A percentile compares a stretch with the other conserved stretches of the same genome.
phyloP scores from a whole-genome alignment of 257 asterid species.

The Solanum raphanifolium region DNA sequence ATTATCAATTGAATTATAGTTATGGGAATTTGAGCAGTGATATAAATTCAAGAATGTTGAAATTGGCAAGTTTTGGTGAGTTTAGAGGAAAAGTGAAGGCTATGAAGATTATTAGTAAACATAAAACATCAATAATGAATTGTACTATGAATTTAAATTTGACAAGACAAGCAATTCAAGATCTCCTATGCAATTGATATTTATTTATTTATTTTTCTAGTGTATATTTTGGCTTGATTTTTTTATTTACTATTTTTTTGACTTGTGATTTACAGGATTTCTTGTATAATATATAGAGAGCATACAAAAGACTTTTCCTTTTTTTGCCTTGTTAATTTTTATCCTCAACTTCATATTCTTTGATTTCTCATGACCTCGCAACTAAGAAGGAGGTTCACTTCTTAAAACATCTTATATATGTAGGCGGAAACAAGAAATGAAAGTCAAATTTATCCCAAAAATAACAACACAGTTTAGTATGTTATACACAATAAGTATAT shows the following conservation, averaged over 20 bases:
- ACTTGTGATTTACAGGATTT: background rate
- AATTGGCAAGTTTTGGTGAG: conserved; percentile 18
- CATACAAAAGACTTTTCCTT: background rate
- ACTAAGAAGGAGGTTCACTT: background rate
- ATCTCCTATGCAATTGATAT: conserved; percentile 3
- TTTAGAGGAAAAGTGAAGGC: conserved; percentile 39
- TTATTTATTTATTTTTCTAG: too few relatives aligned
- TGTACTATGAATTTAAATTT: conserved; percentile 43
- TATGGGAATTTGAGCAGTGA: conserved; percentile 24
- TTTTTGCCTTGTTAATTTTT: background rate
- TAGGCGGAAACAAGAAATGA: background rate
- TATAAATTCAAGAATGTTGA: conserved; percentile 18
- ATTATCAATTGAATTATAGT: background rate
- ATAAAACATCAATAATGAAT: conserved; percentile 30
- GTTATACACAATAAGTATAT: background rate
- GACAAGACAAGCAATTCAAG: conserved; percentile 27
- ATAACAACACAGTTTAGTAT: background rate
- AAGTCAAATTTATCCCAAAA: too few relatives aligned
- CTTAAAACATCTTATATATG: background rate
- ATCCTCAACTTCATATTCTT: too few relatives aligned
- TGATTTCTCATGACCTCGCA: too few relatives aligned
- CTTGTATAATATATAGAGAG: background rate
- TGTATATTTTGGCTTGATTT: background rate
- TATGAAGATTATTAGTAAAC: conserved; percentile 21
- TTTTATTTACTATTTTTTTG: background rate